Base-by-base conservation (phyloP, 78 protist genomes). In the Mastigamoeba balamuthi region DNA sequence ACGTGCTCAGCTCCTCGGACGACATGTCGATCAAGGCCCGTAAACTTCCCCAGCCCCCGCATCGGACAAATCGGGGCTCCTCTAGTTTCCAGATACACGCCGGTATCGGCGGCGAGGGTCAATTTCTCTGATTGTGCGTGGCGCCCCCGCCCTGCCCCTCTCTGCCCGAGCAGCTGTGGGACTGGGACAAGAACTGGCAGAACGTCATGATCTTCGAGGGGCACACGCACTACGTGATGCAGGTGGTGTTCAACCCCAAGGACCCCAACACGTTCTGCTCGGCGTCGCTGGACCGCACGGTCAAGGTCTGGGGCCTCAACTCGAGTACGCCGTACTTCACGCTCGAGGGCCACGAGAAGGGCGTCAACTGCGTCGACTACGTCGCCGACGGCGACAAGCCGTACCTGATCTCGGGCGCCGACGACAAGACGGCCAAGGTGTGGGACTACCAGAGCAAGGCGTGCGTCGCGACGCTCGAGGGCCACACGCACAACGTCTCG, bases 221-320 rank as follows among this genome's bases (percentile, higher is more conserved):
- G 0, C 99, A 98, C 81, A 35, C 80, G 5, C 97, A 97, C 76
- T 98, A 89, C 58, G 99, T 97, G 29, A 98, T 98, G 99, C 8
- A 28, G 38, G 87, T 91, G 6, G 91, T 75, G 37, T 91, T 92
- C 91, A 97, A 96, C 80, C 99, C 99, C 25, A 91, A 94, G 75
- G 99, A 98, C 74, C 82, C 95, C 37, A 95, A 88, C 83, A 84
- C 93, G 4, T 98, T 98, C 58, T 99, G 99, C 35, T 39, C 91
- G 3, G 98, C 97, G n/a, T 96, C 99, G 29, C 86, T 98, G 23
- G 99, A 98, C 72, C 85, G 89, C 28, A 84, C 95, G 1, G 74
- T 97, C 66, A 95, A 95, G 77, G 88, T 94, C 4, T 98, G 99
- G 99, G 52, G 81, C n/a, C 7, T 95, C 7, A 64, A 53, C 37